These are phyloP conservation scores for Forsythia suspensa DNA, from an alignment of 257 asterid species.

Conservation along the genomic window DNA sequence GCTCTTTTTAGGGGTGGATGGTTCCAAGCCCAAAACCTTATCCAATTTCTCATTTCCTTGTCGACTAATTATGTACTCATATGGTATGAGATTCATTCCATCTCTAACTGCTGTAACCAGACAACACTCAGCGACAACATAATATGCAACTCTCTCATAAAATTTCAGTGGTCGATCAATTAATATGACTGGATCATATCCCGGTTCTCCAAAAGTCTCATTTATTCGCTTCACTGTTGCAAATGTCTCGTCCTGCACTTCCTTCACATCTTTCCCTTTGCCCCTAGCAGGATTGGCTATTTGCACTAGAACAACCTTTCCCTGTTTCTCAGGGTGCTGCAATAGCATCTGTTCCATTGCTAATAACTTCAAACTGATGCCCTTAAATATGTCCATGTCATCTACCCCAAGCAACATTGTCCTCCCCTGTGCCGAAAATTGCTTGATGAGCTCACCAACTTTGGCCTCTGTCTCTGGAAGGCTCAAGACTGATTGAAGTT, in stretches of 20 bases:
- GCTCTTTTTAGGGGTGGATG: constrained; percentile 57
- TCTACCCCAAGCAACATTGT: constrained; percentile 84
- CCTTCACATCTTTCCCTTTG: constrained; percentile 79
- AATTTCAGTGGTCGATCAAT: constrained; percentile 74
- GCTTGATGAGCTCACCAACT: constrained; percentile 60
- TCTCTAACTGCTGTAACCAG: constrained; percentile 92
- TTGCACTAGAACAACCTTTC: constrained; percentile 87
- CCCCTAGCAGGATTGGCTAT: constrained; percentile 93
- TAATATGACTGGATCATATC: constrained; percentile 70
- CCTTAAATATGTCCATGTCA: constrained; percentile 91
- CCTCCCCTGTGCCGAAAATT: constrained; percentile 54
- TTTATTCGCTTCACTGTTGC: constrained; percentile 75
- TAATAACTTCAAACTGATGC: constrained; percentile 73
- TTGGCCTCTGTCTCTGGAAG: constrained; percentile 61
- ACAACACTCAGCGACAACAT: constrained; percentile 80
- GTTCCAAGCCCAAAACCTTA: constrained; percentile 46
- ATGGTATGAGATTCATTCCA: constrained; percentile 92
- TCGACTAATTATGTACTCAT: constrained; percentile 74
- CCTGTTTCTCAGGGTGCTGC: constrained; percentile 82
- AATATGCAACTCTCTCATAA: constrained; percentile 75
- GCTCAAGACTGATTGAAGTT: constrained; percentile 73
- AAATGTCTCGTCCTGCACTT: constrained; percentile 74
- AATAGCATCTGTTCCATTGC: constrained; percentile 83
- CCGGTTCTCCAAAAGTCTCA: constrained; percentile 66
- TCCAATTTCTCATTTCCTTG: constrained; percentile 73